Conservation (phyloP, 805 yeast genomes). For the Phaffomyces thermotolerans region DNA sequence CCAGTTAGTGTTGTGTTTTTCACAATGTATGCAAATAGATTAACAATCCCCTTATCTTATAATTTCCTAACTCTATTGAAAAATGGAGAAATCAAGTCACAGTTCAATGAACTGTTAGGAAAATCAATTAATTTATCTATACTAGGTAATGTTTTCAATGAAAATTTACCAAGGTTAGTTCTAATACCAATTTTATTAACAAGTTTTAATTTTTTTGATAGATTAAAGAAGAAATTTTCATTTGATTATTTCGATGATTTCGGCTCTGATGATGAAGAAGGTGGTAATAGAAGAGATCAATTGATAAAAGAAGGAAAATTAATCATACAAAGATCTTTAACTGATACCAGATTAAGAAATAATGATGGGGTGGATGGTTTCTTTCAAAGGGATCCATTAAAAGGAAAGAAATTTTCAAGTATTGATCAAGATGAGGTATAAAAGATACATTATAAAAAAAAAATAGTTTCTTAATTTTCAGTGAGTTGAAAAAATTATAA, state of each 20-base stretch:
- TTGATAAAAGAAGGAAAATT: constrained; percentile 20
- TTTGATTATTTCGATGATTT: constrained; percentile 28
- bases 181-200: constrained; percentile 64
- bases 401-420: too few species aligned
- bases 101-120: constrained; percentile 70
- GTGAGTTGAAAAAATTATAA: too few species aligned
- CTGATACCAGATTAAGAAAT: not conserved
- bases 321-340: constrained; percentile 19
- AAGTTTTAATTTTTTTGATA: constrained; percentile 59
- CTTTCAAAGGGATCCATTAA: too few species aligned
- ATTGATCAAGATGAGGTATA: too few species aligned
- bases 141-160: constrained; percentile 63
- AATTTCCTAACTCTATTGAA: constrained; percentile 62
- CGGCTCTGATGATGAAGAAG: constrained; percentile 8
- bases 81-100: constrained; percentile 37
- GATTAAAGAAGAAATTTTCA: constrained; percentile 32
- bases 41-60: constrained; percentile 76
- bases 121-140: constrained; percentile 69
- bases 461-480: too few species aligned
- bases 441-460: too few species aligned
- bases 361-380: not conserved
- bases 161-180: constrained; percentile 68
- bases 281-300: constrained; percentile 8
- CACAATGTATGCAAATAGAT: constrained; percentile 71
- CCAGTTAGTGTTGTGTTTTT: constrained; percentile 71